Evolutionary conservation across 208 protist species (phyloP).

Genomic region (Kentomonas sorsogonicus): DNA sequence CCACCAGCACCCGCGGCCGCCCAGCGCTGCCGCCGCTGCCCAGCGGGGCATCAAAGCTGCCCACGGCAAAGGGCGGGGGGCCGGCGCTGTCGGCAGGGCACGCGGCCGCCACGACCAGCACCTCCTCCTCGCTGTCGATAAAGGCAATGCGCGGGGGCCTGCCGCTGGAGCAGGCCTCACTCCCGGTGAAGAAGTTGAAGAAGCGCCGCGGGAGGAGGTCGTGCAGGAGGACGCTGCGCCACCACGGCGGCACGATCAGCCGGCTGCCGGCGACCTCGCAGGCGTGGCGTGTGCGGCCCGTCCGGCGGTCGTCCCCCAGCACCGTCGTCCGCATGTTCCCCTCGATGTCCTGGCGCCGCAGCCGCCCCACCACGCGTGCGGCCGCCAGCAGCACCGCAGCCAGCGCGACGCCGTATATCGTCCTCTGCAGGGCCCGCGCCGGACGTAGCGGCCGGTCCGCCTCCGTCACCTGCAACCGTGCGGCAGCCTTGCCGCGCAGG

Average conservation of each 20-base stretch:
- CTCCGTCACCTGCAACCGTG: not conserved
- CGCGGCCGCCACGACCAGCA: conserved; percentile 32
- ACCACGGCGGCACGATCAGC: not conserved
- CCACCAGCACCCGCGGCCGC: conserved; percentile 34
- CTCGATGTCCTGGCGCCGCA: no score
- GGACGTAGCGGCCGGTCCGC: not conserved
- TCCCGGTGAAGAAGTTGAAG: conserved; percentile 29
- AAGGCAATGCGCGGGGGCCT: conserved; percentile 20
- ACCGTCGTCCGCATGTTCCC: not conserved
- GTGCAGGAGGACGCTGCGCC: conserved; percentile 15
- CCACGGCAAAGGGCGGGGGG: no score
- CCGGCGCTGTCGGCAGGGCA: conserved; percentile 25
- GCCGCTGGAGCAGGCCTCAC: conserved; percentile 21
- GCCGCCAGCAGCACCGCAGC: no score
- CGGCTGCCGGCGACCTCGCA: not conserved
- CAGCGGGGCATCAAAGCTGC: no score
- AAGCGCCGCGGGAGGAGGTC: conserved; percentile 16
- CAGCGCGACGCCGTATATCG: no score
- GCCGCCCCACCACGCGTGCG: no score
- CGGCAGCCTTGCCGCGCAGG: no score
- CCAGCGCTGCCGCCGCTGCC: no score
- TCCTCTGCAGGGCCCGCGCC: no score
- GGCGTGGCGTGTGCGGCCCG: not conserved
- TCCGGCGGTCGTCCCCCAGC: not conserved
- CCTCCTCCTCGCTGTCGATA: conserved; percentile 23